These are phyloP conservation scores for Candida pseudofarinosa DNA, from an alignment of 805 yeast species.

Conservation along the genomic window DNA sequence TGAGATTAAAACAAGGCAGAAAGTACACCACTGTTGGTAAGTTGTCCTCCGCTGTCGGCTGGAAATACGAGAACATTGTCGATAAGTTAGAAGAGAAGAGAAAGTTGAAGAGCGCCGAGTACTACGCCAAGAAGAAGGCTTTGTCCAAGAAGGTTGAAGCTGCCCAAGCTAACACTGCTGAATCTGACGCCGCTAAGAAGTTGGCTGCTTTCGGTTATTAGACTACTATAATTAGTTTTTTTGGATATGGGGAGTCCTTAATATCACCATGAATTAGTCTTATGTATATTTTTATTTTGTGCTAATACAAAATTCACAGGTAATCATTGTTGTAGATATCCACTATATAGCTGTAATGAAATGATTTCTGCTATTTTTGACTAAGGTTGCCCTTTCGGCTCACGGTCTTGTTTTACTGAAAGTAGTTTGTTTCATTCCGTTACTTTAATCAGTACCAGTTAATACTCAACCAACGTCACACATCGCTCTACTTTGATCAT, in stretches of 20 bases:
- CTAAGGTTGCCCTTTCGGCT: no score
- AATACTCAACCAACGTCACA: no score
- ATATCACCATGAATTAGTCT: conserved; percentile 3
- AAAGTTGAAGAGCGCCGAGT: conserved; percentile 97
- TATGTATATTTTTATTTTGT: conserved; percentile 3
- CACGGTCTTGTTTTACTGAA: no score
- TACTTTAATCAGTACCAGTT: no score
- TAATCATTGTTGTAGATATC: not conserved
- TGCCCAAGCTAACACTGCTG: conserved; percentile 85
- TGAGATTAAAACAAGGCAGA: conserved; percentile 99
- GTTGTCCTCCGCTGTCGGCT: conserved; percentile 94
- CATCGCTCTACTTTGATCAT: no score
- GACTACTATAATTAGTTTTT: conserved; percentile 16
- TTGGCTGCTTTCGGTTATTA: conserved; percentile 98
- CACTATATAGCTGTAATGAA: no score
- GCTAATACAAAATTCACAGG: conserved; percentile 3
- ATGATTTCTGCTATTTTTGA: no score
- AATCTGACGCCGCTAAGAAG: conserved; percentile 85
- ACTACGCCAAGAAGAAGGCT: conserved; percentile 98
- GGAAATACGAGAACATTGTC: conserved; percentile 99
- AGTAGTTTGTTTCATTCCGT: no score
- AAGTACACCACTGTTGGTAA: conserved; percentile 98
- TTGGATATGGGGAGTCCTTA: not conserved
- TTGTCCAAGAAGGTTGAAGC: conserved; percentile 86
- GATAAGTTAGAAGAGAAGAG: conserved; percentile 98